Evolutionary conservation across 805 yeast species (phyloP).

Genomic region (Metschnikowia kofuensis): DNA sequence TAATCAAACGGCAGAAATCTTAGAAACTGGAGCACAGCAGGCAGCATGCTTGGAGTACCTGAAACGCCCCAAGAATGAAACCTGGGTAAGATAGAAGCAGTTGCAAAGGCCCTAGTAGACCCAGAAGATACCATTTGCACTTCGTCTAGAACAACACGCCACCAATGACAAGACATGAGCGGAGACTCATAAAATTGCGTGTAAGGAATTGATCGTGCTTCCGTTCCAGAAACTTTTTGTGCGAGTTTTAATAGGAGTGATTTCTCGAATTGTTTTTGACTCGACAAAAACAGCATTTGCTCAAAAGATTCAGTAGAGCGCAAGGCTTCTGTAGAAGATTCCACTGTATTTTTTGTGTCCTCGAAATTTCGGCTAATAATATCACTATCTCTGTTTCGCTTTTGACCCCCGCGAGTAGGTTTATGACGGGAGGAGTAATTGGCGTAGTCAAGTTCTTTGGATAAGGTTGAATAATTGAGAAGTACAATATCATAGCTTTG

Average conservation of each 20-base stretch:
- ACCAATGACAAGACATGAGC: constrained; percentile 74
- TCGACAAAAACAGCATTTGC: neutral
- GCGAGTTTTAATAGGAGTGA: constrained; percentile 13
- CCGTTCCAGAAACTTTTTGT: constrained; percentile 9
- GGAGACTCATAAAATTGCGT: constrained; percentile 64
- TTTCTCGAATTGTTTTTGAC: too few relatives aligned
- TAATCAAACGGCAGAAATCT: constrained; percentile 63
- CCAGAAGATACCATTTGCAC: constrained; percentile 87
- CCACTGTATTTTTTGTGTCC: constrained; percentile 2
- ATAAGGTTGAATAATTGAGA: constrained; percentile 69
- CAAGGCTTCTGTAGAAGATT: constrained; percentile 13
- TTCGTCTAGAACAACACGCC: constrained; percentile 90
- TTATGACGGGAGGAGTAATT: constrained; percentile 58
- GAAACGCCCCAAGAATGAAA: constrained; percentile 96
- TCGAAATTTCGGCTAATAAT: too few relatives aligned
- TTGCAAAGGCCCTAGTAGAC: constrained; percentile 71
- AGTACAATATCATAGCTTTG: constrained; percentile 71
- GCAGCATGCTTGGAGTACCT: constrained; percentile 85
- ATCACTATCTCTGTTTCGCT: constrained; percentile 4
- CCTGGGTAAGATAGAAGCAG: constrained; percentile 76
- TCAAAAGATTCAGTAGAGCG: constrained; percentile 4
- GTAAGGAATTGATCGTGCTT: constrained; percentile 12
- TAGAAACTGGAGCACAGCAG: constrained; percentile 67
- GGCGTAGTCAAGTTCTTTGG: constrained; percentile 79
- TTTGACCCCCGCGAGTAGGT: constrained; percentile 35